Evolutionary conservation across 495 filamentous ascomycete genomes (phyloP), one percentile per base, ranked within the genome.

Genomic region (Daldinia vernicosa): DNA sequence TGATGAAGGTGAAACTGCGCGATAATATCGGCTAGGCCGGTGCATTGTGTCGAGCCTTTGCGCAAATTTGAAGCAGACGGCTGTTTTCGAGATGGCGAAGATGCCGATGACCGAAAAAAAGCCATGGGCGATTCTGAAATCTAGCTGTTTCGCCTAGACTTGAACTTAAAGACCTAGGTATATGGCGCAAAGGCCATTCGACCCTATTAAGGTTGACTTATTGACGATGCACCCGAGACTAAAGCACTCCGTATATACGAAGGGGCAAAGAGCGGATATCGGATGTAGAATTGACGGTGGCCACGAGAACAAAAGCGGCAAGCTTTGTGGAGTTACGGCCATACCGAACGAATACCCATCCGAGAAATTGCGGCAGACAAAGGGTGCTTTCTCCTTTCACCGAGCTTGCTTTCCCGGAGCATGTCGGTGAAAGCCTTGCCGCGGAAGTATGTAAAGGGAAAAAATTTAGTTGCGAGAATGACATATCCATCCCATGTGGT

Each of bases 341-440:
- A 76, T 72, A 53, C 75, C 75, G 75, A 74, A 53, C 70, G 75
- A 74, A 74, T 76, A 47, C 51, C 61, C 52, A 61, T 59, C 56
- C 67, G 68, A 67, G 70, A 70, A 73, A 72, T 19, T 60, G 52
- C 69, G 74, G 71, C 62, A 68, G 63, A 33, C 67, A 63, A 66
- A 70, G 54, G 57, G 15, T 40, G 40, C 51, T 66, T 51, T 62
- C 32, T 47, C 24, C 53, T 59, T 67, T 74, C 53, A 71, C 71
- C 71, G 71, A 70, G 63, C 45, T 68, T 50, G 54, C 59, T 67
- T 35, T 71, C 45, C 58, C 61, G 61, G 66, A 61, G 61, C 69
- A 30, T 76, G 70, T 77, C 75, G 75, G 73, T 77, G 73, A 69
- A 69, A 37, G 43, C 51, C 40, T 52, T 24, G 15, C 70, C 70